These are phyloP conservation scores for Lecanicillium sp. DNA, from an alignment of 2,329 filamentous ascomycete species.

Conservation along the genomic window DNA sequence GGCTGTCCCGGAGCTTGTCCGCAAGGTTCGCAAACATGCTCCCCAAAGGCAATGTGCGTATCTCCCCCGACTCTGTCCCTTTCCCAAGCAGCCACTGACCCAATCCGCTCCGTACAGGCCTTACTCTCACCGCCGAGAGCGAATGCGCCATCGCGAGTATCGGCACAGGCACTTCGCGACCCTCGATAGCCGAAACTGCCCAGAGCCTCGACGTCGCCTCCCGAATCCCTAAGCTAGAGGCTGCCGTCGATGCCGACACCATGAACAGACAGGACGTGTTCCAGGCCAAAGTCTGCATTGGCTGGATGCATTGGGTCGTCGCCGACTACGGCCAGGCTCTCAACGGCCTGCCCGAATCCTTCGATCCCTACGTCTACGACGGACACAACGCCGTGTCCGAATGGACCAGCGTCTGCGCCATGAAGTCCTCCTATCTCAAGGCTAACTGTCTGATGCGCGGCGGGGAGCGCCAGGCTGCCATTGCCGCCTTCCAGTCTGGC, in stretches of 20 bases:
- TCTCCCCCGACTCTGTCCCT: not conserved
- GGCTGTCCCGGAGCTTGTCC: conserved; percentile 76
- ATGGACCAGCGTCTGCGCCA: conserved; percentile 76
- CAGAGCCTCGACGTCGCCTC: conserved; percentile 36
- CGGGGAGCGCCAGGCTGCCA: conserved; percentile 47
- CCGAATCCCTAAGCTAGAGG: conserved; percentile 42
- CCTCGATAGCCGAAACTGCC: conserved; percentile 33
- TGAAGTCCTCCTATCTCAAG: conserved; percentile 73
- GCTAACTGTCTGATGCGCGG: conserved; percentile 53
- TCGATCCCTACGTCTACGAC: conserved; percentile 48
- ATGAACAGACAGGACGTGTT: conserved; percentile 51
- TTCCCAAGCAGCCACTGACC: conserved; percentile 5
- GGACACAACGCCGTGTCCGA: conserved; percentile 49
- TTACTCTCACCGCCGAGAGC: conserved; percentile 61
- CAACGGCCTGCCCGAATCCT: conserved; percentile 53
- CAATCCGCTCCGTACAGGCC: conserved; percentile 38
- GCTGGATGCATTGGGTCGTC: conserved; percentile 75
- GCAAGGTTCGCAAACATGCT: conserved; percentile 93
- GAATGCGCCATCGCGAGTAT: conserved; percentile 57
- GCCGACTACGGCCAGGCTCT: conserved; percentile 59
- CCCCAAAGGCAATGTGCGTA: conserved; percentile 72
- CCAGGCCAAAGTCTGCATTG: conserved; percentile 76
- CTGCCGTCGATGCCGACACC: conserved; percentile 52
- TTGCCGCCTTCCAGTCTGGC: conserved; percentile 58
- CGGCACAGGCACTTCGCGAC: conserved; percentile 29